Evolutionary conservation across 164 flowering plant species (phyloP), one percentile per base, ranked within the genome.

Genomic region (Cinnamomum chago): DNA sequence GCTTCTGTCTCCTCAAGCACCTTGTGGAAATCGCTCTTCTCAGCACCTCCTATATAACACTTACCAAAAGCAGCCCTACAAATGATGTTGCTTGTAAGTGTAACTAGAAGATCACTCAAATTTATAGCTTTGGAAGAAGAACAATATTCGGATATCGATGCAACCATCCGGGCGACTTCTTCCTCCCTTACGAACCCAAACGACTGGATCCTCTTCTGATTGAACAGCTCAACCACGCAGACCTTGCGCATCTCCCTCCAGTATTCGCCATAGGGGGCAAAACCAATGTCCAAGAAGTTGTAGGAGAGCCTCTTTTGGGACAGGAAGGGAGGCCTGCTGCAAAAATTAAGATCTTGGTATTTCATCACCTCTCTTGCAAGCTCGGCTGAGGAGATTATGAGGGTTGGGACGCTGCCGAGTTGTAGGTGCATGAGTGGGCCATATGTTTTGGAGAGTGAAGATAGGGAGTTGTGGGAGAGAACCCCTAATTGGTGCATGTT

Each of bases 1-100:
- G 62, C 86, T 30, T 84, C 83, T 55, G 76, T 81, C 66, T 90
- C 90, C 9, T 80, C 82, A 0, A 86, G 81, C 82, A 87, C 74
- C 70, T 77, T 74, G 23, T 87, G 79, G 62, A 90, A 84, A 9
- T 47, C 20, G 24, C 22, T 68, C 40, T 13, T 66, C 52, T 40
- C 20, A 25, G 24, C 40, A 18, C 70, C 55, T 68, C 27, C 52
- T 35, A 35, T 18, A 15, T 68, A 68, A 20, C 58, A 62, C 69
- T 73, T 64, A 5, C 69, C 69, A 22, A 64, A 73, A 12, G 58
- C 75, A 20, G 33, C 68, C 69, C 76, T 65, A 33, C 76, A 40
- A 47, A 66, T 18, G 3, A 73, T 20, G 27, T 40, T 51, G 47
- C n/a, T 73, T 20, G 62, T 24, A 27, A 73, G 62, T 15, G 60